Evolutionary conservation across 306 rosid species (phyloP).

Genomic region (Glycine tomentella): DNA sequence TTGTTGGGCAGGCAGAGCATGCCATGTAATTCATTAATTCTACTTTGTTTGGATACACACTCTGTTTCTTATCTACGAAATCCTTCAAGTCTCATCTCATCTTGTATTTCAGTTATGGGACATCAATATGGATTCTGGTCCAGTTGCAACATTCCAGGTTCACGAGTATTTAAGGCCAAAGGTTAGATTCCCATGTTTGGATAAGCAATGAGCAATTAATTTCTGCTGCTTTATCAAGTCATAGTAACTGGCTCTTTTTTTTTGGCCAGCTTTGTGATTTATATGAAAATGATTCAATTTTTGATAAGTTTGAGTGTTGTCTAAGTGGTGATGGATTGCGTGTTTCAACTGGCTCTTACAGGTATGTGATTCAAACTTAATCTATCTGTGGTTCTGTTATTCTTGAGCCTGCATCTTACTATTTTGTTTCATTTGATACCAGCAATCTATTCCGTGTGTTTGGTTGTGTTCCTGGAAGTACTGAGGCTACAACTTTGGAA

Average conservation of each 20-base stretch:
- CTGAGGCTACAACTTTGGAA: conserved; percentile 89
- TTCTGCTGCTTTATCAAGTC: conserved; percentile 33
- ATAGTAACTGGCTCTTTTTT: conserved; percentile 36
- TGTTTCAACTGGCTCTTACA: conserved; percentile 95
- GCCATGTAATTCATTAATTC: conserved; percentile 3
- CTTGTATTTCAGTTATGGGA: conserved; percentile 89
- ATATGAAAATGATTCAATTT: conserved; percentile 96
- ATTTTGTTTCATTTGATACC: conserved; percentile 51
- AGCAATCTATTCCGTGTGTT: conserved; percentile 99
- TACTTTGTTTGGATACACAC: conserved; percentile 6
- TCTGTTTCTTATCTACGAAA: conserved; percentile 10
- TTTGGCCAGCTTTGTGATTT: conserved; percentile 87
- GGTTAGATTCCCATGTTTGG: conserved; percentile 64
- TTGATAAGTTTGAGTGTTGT: conserved; percentile 97
- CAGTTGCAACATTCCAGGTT: conserved; percentile 92
- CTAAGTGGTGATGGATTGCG: conserved; percentile 93
- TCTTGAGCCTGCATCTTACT: conserved; percentile 36
- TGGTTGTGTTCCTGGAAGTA: conserved; percentile 74
- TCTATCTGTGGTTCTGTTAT: conserved; percentile 35
- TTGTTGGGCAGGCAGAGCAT: conserved; percentile 25
- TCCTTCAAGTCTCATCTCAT: conserved; percentile 4
- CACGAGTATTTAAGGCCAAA: conserved; percentile 96
- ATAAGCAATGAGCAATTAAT: conserved; percentile 32
- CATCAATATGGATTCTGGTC: conserved; percentile 99
- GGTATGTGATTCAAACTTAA: conserved; percentile 57